phyloP scores from a whole-genome alignment of 2,329 filamentous ascomycete genomes.

The Coniochaeta hoffmannii region DNA sequence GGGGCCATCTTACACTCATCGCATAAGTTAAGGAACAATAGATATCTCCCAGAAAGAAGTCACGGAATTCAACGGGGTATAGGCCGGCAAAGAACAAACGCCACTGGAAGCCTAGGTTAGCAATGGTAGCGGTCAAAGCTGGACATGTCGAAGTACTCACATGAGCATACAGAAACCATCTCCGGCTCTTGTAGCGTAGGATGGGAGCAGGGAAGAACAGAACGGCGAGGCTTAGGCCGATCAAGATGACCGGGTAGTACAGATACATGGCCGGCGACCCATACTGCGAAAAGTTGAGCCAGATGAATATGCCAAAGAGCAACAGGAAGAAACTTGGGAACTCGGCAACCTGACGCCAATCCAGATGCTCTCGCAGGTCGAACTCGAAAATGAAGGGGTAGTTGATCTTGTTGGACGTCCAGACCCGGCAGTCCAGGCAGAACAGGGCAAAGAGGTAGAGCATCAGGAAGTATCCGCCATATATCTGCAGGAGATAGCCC shows the following conservation, averaged over 20 bases:
- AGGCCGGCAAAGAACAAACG: constrained; percentile 77
- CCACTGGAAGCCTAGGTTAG: constrained; percentile 50
- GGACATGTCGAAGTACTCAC: constrained; percentile 40
- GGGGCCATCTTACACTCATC: constrained; percentile 62
- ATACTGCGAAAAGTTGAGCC: constrained; percentile 76
- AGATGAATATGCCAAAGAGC: constrained; percentile 71
- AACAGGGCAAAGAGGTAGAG: constrained; percentile 78
- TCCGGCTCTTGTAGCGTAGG: constrained; percentile 68
- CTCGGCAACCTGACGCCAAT: constrained; percentile 84
- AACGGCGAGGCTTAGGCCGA: constrained; percentile 58
- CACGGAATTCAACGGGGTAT: constrained; percentile 91
- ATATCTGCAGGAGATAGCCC: constrained; percentile 75
- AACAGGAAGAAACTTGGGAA: constrained; percentile 81
- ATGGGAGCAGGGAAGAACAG: constrained; percentile 70
- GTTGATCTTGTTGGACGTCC: constrained; percentile 81
- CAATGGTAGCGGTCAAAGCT: neutral
- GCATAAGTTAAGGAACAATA: constrained; percentile 93
- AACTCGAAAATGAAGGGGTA: constrained; percentile 97
- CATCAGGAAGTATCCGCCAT: constrained; percentile 85
- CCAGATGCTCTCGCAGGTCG: constrained; percentile 74
- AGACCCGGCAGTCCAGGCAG: constrained; percentile 75
- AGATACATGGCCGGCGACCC: constrained; percentile 63
- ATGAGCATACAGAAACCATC: constrained; percentile 86
- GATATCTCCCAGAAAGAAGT: constrained; percentile 97
- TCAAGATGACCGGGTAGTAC: constrained; percentile 79